phyloP scores from a whole-genome alignment of 805 yeast species.

The Kazachstania taianensis region DNA sequence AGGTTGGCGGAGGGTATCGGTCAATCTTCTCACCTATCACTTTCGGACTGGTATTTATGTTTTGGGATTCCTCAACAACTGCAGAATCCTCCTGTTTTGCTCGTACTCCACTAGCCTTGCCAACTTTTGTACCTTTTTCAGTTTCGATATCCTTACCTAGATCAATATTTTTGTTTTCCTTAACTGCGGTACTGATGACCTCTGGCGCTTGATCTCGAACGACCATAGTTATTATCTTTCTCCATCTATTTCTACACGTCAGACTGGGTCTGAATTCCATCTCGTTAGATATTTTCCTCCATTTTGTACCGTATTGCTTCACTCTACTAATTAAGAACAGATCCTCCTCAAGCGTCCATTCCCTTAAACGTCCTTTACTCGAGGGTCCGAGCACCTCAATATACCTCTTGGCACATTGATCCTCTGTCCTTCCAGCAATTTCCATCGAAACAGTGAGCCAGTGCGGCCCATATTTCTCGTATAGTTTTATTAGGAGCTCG shows the following conservation, averaged over 20 bases:
- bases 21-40: not conserved
- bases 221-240: slow-evolving; percentile 70
- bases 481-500: slow-evolving; percentile 50
- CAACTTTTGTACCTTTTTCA: not conserved
- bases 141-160: not conserved
- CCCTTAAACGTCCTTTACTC: slow-evolving; percentile 63
- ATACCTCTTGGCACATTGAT: slow-evolving; percentile 88
- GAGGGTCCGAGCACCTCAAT: slow-evolving; percentile 79
- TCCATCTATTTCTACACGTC: slow-evolving; percentile 88
- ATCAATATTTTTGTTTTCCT: slow-evolving; percentile 35
- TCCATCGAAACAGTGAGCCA: slow-evolving; percentile 78
- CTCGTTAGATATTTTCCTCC: slow-evolving; percentile 70
- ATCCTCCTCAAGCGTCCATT: slow-evolving; percentile 78
- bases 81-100: too few species aligned
- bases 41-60: too few species aligned
- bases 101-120: too few species aligned
- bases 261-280: slow-evolving; percentile 76
- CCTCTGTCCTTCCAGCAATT: slow-evolving; percentile 82
- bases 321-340: slow-evolving; percentile 56
- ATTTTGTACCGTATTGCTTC: slow-evolving; percentile 67
- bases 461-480: slow-evolving; percentile 57
- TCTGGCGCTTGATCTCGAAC: slow-evolving; percentile 54
- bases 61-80: too few species aligned
- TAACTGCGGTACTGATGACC: slow-evolving; percentile 49
- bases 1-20: not conserved